Conservation (phyloP, 495 filamentous ascomycete genomes). For the Sphaerosporella brunnea region DNA sequence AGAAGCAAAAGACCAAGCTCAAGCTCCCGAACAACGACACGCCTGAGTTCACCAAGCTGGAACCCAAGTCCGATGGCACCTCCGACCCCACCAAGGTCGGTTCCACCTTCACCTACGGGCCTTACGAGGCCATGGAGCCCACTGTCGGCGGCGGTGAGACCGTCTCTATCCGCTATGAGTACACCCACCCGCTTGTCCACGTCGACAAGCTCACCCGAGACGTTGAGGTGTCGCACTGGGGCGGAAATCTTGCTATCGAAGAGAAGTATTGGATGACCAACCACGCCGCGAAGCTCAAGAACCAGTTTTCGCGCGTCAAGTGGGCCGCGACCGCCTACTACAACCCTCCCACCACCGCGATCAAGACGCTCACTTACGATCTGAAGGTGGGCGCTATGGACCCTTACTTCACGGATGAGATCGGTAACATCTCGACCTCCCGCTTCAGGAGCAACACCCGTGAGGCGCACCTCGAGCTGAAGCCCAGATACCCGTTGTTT, state of each 20-base stretch:
- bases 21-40: conserved; percentile 65
- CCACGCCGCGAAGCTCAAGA: conserved; percentile 61
- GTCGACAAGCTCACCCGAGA: conserved; percentile 64
- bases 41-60: conserved; percentile 65
- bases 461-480: conserved; percentile 71
- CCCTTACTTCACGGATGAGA: conserved; percentile 89
- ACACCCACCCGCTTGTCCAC: conserved; percentile 76
- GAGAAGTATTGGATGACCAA: conserved; percentile 84
- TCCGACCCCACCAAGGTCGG: conserved; percentile 70
- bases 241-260: conserved; percentile 84
- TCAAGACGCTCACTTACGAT: conserved; percentile 67
- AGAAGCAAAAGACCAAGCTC: conserved; percentile 91
- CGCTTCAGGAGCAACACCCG: conserved; percentile 61
- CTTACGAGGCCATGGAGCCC: conserved; percentile 49
- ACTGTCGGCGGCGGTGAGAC: conserved; percentile 38
- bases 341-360: conserved; percentile 52
- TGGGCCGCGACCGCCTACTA: conserved; percentile 65
- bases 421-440: conserved; percentile 92
- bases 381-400: conserved; percentile 59
- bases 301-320: conserved; percentile 71
- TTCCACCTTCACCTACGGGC: conserved; percentile 75
- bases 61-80: conserved; percentile 40
- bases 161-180: conserved; percentile 74
- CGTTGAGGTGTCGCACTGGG: conserved; percentile 93
- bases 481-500: conserved; percentile 82